These are phyloP conservation scores for Eucalyptus cloeziana DNA, from an alignment of 345 rosid genomes.

Conservation along the genomic window DNA sequence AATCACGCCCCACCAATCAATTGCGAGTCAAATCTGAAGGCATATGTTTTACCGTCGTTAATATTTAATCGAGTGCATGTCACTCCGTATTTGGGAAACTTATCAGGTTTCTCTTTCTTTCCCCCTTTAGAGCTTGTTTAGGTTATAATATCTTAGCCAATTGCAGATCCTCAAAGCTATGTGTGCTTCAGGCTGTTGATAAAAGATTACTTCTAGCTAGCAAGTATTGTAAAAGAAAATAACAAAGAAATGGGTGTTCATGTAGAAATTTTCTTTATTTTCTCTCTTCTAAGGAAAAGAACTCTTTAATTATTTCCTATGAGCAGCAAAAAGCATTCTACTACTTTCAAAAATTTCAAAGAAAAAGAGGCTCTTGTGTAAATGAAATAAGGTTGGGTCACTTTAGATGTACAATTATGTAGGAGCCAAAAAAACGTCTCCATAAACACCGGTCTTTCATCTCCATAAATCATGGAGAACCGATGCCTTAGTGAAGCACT, in stretches of 20 bases:
- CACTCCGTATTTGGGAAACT: not conserved
- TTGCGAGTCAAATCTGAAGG: not conserved
- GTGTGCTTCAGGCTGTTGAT: not conserved
- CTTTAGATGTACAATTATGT: not conserved
- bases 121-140: not conserved
- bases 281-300: not conserved
- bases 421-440: not conserved
- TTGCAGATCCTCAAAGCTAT: not conserved
- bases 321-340: not conserved
- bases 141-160: not conserved
- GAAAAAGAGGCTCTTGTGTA: too few relatives aligned
- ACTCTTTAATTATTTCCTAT: not conserved
- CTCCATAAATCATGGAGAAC: not conserved
- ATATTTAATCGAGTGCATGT: not conserved
- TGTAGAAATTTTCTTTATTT: not conserved
- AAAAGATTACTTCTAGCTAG: not conserved
- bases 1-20: not conserved
- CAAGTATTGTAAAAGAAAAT: not conserved
- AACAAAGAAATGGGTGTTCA: not conserved
- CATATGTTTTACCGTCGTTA: not conserved
- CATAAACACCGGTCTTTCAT: not conserved
- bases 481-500: not conserved
- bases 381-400: not conserved
- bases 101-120: not conserved
- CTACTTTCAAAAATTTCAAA: not conserved